Evolutionary conservation across 2,329 filamentous ascomycete genomes (phyloP).

Genomic region (Pyricularia sp.): DNA sequence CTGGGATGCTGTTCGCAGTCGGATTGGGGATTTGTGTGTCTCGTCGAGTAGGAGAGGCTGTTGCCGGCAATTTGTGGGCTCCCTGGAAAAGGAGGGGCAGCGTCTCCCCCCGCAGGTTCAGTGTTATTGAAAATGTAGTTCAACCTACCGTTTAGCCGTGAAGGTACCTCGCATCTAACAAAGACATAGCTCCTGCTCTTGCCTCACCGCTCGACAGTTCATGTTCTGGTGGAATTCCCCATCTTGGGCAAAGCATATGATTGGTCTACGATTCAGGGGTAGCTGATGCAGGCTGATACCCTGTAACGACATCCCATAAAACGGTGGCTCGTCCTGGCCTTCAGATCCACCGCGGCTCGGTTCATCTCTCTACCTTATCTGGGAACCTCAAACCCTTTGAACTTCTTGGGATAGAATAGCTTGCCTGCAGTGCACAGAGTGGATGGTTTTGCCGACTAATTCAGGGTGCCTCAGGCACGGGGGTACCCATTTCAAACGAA

Average conservation of each 20-base stretch:
- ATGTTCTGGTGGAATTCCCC: not conserved
- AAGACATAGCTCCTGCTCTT: not conserved
- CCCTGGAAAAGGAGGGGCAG: conserved; percentile 1
- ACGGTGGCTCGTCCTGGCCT: not conserved
- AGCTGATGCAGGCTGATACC: not conserved
- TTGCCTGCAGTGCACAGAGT: not conserved
- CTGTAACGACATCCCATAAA: not conserved
- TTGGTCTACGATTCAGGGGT: not conserved
- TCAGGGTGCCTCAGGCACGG: not conserved
- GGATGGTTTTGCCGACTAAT: not conserved
- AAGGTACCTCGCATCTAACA: not conserved
- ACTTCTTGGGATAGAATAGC: not conserved
- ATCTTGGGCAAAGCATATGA: not conserved
- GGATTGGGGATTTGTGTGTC: not conserved
- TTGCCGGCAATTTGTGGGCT: not conserved
- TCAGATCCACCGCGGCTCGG: not conserved
- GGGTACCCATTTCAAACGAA: not conserved
- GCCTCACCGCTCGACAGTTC: not conserved
- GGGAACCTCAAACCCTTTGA: not conserved
- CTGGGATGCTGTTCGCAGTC: not conserved
- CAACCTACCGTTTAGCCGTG: not conserved
- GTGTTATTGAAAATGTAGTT: not conserved
- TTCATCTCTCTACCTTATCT: not conserved
- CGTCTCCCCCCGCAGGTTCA: not conserved
- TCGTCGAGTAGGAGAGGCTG: not conserved